phyloP scores from a whole-genome alignment of 352 stramenopile genomes.

The Phytophthora aleatoria region DNA sequence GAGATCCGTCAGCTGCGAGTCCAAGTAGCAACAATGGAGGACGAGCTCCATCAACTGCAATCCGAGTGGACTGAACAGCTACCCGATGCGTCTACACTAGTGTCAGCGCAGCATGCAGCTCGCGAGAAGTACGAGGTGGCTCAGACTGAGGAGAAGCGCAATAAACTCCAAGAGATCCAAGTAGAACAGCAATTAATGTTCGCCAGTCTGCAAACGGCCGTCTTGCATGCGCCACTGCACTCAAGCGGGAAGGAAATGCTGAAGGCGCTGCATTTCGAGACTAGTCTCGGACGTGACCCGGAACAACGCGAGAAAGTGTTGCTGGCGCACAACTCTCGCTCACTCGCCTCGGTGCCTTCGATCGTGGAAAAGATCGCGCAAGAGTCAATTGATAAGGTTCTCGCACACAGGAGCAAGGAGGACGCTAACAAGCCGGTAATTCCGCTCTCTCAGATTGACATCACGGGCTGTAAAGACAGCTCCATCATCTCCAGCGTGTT shows the following conservation, averaged over 20 bases:
- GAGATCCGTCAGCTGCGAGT: conserved; percentile 1
- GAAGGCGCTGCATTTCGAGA: conserved; percentile 27
- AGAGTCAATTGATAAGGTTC: conserved; percentile 27
- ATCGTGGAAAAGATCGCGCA: conserved; percentile 27
- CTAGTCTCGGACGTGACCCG: conserved; percentile 14
- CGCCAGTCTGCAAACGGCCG: conserved; percentile 37
- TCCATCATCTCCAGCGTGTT: conserved; percentile 61
- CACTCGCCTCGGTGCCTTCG: conserved; percentile 21
- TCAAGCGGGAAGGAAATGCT: conserved; percentile 29
- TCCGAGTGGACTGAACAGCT: conserved; percentile 2
- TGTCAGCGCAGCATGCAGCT: background rate
- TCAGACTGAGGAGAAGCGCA: background rate
- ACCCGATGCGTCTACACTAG: background rate
- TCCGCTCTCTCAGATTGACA: conserved; percentile 32
- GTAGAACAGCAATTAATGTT: background rate
- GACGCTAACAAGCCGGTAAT: conserved; percentile 11
- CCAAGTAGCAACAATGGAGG: background rate
- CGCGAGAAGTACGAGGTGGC: background rate
- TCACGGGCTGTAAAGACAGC: conserved; percentile 28
- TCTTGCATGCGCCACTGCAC: conserved; percentile 31
- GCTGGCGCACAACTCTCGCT: conserved; percentile 21
- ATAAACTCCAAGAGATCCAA: background rate
- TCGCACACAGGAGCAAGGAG: conserved; percentile 17
- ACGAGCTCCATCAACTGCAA: background rate
- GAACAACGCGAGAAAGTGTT: conserved; percentile 25